These are phyloP conservation scores for Lactarius psammicola DNA, from an alignment of 768 basidiomycete genomes.

Conservation along the genomic window DNA sequence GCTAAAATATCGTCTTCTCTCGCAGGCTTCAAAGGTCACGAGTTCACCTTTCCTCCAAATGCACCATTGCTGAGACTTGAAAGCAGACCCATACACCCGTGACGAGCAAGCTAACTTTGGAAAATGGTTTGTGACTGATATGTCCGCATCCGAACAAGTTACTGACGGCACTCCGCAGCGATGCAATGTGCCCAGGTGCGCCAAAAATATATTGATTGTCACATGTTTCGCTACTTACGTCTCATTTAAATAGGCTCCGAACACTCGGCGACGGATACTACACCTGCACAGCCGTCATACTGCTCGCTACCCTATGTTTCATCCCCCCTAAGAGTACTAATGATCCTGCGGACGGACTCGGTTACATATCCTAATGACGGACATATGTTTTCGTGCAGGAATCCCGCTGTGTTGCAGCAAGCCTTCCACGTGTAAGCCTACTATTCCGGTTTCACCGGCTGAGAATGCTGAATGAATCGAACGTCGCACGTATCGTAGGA, in stretches of 20 bases:
- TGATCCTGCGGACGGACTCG: constrained; percentile 35
- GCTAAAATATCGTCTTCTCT: neutral
- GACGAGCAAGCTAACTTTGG: constrained; percentile 54
- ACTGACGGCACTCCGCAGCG: constrained; percentile 35
- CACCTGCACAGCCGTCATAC: constrained; percentile 49
- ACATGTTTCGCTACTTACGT: neutral
- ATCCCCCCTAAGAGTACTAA: constrained; percentile 39
- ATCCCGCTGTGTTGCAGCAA: constrained; percentile 51
- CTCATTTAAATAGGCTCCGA: constrained; percentile 43
- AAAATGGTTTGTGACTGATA: constrained; percentile 45
- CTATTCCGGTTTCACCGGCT: neutral
- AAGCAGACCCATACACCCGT: constrained; percentile 55
- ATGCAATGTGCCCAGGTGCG: constrained; percentile 52
- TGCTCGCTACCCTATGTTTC: constrained; percentile 56
- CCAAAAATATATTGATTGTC: neutral
- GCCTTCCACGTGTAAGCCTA: constrained; percentile 58
- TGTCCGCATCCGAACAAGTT: neutral
- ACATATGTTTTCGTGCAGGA: constrained; percentile 52
- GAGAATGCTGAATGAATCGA: neutral
- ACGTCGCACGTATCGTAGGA: constrained; percentile 33
- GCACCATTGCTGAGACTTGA: neutral
- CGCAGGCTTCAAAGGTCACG: constrained; percentile 54
- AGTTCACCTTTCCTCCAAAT: neutral
- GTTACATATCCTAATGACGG: constrained; percentile 58
- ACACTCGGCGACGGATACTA: constrained; percentile 42